Base-by-base conservation (phyloP, 2,329 filamentous ascomycete species). In the Pestalotiopsis fici region DNA sequence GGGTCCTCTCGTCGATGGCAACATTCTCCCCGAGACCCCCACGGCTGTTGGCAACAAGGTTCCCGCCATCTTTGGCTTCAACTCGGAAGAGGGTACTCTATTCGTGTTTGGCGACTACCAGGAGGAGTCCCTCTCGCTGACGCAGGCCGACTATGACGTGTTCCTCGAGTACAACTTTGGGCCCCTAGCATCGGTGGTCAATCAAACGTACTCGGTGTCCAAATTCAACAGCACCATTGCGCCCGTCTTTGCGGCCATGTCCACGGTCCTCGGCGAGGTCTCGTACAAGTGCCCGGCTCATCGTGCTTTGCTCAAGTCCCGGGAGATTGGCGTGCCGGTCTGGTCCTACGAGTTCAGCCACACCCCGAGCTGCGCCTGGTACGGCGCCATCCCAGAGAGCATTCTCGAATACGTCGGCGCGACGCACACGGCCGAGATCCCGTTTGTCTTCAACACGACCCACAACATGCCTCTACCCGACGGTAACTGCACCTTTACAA, bases 371-470 rank as follows among this genome's bases (percentile, higher is more conserved):
- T 75, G 74, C 28, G 47, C 70, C 0, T 75, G 74, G 73, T 70
- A 68, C 21, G 12, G 21, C 2, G 43, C n/a, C 13, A 72, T 75
- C 21, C 59, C 70, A n/a, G 23, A 65, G 1, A 59, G 43, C 5
- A 66, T 64, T 2, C 55, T 75, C 3, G 27, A 50, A 11, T 21
- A 65, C 3, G 71, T 77, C 5, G 74, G 72, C 0, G 69, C 71
- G 3, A 73, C 74, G 9, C 75, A 77, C 64, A 71, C 75, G 9
- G 71, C 72, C 35, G 75, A 77, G 66, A 73, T 77, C 39, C 75
- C 75, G 2, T 77, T 75, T 64, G 73, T 77, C 1, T 76, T 76
- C 59, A 75, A 74, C 62, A 69, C 69, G 7, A 73, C 72, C 2
- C 60, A 54, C 23, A 35, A 54, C 2, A 66, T 75, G 66, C 74